Percentiles rank a stretch among this genome's conserved stretches.
These are phyloP conservation scores for Seiridium cupressi DNA, from an alignment of 2,329 filamentous ascomycete genomes.

Conservation along the genomic window DNA sequence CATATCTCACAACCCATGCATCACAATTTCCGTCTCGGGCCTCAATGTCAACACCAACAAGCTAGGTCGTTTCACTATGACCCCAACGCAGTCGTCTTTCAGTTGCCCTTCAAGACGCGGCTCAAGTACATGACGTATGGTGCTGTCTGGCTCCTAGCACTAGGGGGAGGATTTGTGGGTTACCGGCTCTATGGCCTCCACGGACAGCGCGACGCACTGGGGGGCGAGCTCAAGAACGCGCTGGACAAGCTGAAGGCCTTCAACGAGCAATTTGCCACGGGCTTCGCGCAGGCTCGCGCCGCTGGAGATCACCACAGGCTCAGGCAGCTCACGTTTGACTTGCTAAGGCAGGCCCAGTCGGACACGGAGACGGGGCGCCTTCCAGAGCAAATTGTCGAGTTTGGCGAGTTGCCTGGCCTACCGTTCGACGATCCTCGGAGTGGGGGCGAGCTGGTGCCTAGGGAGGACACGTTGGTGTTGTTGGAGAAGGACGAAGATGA, in stretches of 20 bases:
- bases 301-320: slow-evolving; percentile 11
- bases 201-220: background rate
- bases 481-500: slow-evolving; percentile 6
- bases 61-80: slow-evolving; percentile 2
- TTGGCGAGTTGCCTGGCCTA: slow-evolving; percentile 13
- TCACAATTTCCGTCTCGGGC: background rate
- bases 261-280: background rate
- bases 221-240: background rate
- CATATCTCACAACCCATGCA: background rate
- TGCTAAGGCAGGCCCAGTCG: background rate
- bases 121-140: slow-evolving; percentile 13
- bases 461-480: slow-evolving; percentile 16
- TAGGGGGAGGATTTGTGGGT: slow-evolving; percentile 4
- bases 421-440: slow-evolving; percentile 9
- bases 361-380: background rate
- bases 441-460: slow-evolving; percentile 13
- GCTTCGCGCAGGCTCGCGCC: slow-evolving; percentile 10
- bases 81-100: background rate
- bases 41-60: background rate
- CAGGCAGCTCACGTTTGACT: slow-evolving; percentile 9
- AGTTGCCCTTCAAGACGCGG: slow-evolving; percentile 2
- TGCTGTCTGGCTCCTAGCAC: slow-evolving; percentile 1
- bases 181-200: slow-evolving; percentile 5
- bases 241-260: slow-evolving; percentile 1
- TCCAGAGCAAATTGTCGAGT: background rate